Base-by-base conservation (phyloP, 352 stramenopile genomes). In the Pythium rishiriense region DNA sequence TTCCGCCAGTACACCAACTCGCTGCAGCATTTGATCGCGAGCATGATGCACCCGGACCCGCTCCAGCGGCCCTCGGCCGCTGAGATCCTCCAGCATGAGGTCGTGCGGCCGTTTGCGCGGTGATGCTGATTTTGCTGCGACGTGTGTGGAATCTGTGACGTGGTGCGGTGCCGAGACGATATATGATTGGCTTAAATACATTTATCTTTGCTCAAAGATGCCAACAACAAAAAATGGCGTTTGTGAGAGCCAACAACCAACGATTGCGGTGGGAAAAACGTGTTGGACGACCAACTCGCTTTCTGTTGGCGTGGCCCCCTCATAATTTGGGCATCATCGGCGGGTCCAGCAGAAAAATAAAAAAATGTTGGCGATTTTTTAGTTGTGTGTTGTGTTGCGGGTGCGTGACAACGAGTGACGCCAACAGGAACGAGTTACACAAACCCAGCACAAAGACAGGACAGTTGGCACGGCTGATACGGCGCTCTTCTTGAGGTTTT, bases 1-100 rank as follows among this genome's bases (percentile, higher is more conserved):
- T 94, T 94, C 59, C 73, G 85, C 73, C 82, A 94, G 69, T 94
- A 94, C 69, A 93, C 86, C 25, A 94, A 91, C 74, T 93, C 86
- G 41, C 70, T 95, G 39, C 86, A 93, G 76, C 84, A 95, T 56
- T 61, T 95, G 45, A 91, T 93, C 50, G 82, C 81, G 24, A 90
- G 76, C 61, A 93, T 95, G 86, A 89, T 95, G 86, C 86, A 95
- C 61, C 86, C 84, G 15, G 86, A 95, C 47, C 83, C 83, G n/a
- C 69, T 93, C 42, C 83, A 93, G 54, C 81, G 86, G 22, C 86
- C 86, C 42, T 76, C 87, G 4, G 84, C 86, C 29, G 83, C 91
- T 54, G 86, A 95, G 57, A 95, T 95, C 45, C 41, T 95, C 53
- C 84, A 93, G 69, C 86, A 95, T 49, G 86, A 94, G 51, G 81